Base-by-base conservation (phyloP, 2,329 filamentous ascomycete genomes). In the Talaromyces sp. region DNA sequence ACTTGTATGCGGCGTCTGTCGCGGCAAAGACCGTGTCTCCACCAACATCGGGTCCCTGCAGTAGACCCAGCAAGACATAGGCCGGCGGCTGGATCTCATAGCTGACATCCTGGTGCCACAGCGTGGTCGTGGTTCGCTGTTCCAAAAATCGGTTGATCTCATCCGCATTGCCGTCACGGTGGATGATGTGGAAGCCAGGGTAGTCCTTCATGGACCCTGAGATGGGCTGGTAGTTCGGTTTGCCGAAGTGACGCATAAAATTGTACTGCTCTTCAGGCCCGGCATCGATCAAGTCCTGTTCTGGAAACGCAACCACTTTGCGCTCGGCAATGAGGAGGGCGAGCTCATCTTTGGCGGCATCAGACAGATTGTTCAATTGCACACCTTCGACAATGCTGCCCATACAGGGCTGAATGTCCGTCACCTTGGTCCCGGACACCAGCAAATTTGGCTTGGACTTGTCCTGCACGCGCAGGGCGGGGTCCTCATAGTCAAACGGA, bases 271-370 rank as follows among this genome's bases (percentile, higher is more conserved):
- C 69, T 4, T 72, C 73, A 3, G 78, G 78, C 7, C 79, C 77
- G 18, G 75, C 75, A 62, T 79, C 75, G 30, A 81, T 77, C 55
- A 82, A 75, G 61, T 83, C 80, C 62, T 83, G 79, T 36, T 82
- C 74, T n/a, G 80, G 79, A 70, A 83, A 82, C 36, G 81, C 79
- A 12, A 81, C 75, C 16, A 83, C 79, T 57, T 80, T 81, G 63
- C 89, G 86, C 76, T 91, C 83, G 10, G 90, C 87, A 10, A 92
- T 88, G 65, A 89, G 87, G 27, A 88, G 84, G 1, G 80, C 81
- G 10, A 83, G 77, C 66, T 83, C 81, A 61, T 83, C 80, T 59
- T 82, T 81, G 53, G 79, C 79, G 6, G 76, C 70, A 50, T 79
- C 75, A 1, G 76, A 78, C 7, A 83, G 75, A 44, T 78, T 71